These are phyloP conservation scores for Stylosanthes scabra DNA, from an alignment of 331 rosid genomes.

Conservation along the genomic window DNA sequence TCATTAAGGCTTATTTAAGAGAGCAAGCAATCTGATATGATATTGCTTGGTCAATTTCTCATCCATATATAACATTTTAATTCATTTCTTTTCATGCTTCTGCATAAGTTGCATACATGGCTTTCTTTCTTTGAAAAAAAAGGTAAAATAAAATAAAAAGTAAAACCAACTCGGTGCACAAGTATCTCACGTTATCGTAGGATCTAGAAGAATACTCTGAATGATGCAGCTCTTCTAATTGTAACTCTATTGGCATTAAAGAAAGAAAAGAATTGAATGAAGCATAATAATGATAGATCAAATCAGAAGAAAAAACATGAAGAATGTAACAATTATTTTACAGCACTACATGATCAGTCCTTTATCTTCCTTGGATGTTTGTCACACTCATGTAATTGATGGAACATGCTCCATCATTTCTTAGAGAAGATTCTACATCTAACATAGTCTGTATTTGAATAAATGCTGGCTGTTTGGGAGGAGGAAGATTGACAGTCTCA, in stretches of 20 bases:
- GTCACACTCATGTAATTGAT: conserved; percentile 8
- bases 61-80: too few relatives aligned
- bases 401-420: background rate
- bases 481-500: conserved; percentile 26
- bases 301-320: too few relatives aligned
- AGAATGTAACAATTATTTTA: background rate
- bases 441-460: conserved; percentile 1
- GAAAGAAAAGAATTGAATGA: too few relatives aligned
- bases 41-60: background rate
- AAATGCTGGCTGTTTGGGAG: background rate
- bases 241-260: too few relatives aligned
- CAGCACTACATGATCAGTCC: background rate
- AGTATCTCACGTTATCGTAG: too few relatives aligned
- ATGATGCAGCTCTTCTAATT: background rate
- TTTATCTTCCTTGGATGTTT: conserved; percentile 6
- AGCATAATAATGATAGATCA: too few relatives aligned
- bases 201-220: too few relatives aligned
- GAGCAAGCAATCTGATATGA: too few relatives aligned
- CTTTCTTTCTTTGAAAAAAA: too few relatives aligned
- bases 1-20: too few relatives aligned
- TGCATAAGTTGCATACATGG: background rate
- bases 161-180: too few relatives aligned
- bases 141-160: too few relatives aligned
- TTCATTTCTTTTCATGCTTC: background rate
- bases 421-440: background rate